A percentile compares a stretch with the other conserved stretches of the same genome.
phyloP scores from a whole-genome alignment of 768 basidiomycete species.

The Thelephora ganbajun region DNA sequence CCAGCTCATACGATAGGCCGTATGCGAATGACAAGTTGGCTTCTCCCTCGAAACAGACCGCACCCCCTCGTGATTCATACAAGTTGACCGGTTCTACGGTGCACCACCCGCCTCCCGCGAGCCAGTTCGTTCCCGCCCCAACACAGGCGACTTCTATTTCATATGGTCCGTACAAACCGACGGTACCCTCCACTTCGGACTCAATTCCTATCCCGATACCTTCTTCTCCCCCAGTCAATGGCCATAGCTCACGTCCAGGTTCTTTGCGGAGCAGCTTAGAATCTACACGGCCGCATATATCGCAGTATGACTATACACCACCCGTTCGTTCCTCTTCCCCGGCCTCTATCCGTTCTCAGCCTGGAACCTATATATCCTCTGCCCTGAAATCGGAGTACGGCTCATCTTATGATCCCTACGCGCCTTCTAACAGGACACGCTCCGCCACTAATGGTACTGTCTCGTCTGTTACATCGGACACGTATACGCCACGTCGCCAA shows the following conservation, averaged over 20 bases:
- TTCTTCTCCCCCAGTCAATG: no score
- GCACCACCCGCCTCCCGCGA: slow-evolving; percentile 1
- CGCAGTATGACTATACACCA: no score
- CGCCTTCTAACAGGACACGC: slow-evolving; percentile 5
- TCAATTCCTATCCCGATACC: no score
- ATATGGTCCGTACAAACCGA: no score
- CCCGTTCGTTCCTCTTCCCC: background rate
- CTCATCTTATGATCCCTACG: slow-evolving; percentile 10
- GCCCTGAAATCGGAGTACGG: slow-evolving; percentile 5
- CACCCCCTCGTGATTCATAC: background rate
- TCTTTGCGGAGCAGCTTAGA: no score
- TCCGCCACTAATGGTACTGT: slow-evolving; percentile 7
- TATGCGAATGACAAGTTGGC: no score
- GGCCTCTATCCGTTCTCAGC: slow-evolving; percentile 1
- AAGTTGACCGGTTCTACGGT: background rate
- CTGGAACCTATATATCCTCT: slow-evolving; percentile 1
- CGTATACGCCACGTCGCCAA: slow-evolving; percentile 8
- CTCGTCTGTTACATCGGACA: slow-evolving; percentile 5
- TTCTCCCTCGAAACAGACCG: background rate
- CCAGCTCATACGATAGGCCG: no score
- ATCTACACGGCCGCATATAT: no score
- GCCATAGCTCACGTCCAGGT: no score
- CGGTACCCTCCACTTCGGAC: no score
- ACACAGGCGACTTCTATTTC: slow-evolving; percentile 6
- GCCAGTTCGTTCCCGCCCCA: slow-evolving; percentile 6